Percentiles rank a stretch among this genome's conserved stretches.
phyloP scores from a whole-genome alignment of 1,284 basidiomycete species.

The Ceratobasidium sp. region DNA sequence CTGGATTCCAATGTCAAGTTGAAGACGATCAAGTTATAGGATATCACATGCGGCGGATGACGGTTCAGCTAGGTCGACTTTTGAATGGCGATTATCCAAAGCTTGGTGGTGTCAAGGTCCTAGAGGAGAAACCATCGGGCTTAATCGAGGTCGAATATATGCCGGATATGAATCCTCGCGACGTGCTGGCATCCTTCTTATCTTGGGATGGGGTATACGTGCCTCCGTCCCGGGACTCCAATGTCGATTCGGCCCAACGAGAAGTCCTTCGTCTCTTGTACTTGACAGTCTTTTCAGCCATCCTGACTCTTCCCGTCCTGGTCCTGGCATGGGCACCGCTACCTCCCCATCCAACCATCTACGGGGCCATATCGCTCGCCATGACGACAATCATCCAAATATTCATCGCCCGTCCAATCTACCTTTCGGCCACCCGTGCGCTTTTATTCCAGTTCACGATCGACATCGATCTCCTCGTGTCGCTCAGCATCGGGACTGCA shows the following conservation, averaged over 20 bases:
- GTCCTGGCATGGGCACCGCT: slow-evolving; percentile 57
- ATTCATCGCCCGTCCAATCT: slow-evolving; percentile 52
- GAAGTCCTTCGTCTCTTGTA: slow-evolving; percentile 48
- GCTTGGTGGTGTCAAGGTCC: background rate
- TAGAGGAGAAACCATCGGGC: background rate
- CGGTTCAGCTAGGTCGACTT: background rate
- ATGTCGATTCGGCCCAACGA: slow-evolving; percentile 32
- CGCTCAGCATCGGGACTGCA: background rate
- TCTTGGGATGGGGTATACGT: slow-evolving; percentile 33
- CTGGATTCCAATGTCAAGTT: slow-evolving; percentile 6
- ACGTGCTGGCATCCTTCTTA: slow-evolving; percentile 32
- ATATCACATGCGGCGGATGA: slow-evolving; percentile 4
- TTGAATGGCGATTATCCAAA: too few relatives aligned
- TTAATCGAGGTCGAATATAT: slow-evolving; percentile 21
- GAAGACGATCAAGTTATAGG: background rate
- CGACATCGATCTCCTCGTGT: slow-evolving; percentile 42
- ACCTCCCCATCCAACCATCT: slow-evolving; percentile 49
- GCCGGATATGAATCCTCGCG: slow-evolving; percentile 16
- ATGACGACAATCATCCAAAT: slow-evolving; percentile 55
- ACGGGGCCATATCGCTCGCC: slow-evolving; percentile 52
- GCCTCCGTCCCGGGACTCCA: slow-evolving; percentile 5
- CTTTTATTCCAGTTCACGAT: slow-evolving; percentile 53
- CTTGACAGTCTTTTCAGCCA: slow-evolving; percentile 50
- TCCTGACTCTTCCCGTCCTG: slow-evolving; percentile 56
- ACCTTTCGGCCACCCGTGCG: slow-evolving; percentile 51